Evolutionary conservation across 192 early-diverging fungal species (phyloP).

Genomic region (Dissophora ornata): DNA sequence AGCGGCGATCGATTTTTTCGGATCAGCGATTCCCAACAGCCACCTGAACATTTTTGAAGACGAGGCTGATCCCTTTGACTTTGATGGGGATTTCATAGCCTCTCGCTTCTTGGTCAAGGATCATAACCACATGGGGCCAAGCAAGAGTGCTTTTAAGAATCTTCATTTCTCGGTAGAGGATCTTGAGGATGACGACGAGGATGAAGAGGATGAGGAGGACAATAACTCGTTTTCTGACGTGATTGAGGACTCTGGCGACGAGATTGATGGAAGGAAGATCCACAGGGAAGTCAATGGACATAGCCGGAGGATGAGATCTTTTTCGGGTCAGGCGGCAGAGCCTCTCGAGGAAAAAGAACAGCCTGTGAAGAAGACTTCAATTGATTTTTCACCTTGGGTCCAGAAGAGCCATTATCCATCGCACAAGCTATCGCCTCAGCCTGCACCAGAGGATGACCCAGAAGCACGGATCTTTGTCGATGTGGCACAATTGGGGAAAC

Average conservation of each 20-base stretch:
- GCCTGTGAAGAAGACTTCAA: slow-evolving; percentile 18
- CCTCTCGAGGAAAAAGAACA: slow-evolving; percentile 12
- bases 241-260: slow-evolving; percentile 47
- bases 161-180: slow-evolving; percentile 51
- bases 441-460: slow-evolving; percentile 66
- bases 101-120: slow-evolving; percentile 41
- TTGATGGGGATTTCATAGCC: slow-evolving; percentile 42
- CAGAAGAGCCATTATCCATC: slow-evolving; percentile 52
- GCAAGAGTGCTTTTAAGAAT: slow-evolving; percentile 49
- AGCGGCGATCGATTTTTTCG: slow-evolving; percentile 24
- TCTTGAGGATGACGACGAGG: slow-evolving; percentile 44
- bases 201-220: slow-evolving; percentile 50
- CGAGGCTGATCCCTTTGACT: slow-evolving; percentile 33
- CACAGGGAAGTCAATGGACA: slow-evolving; percentile 26
- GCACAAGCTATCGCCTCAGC: slow-evolving; percentile 56
- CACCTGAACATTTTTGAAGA: slow-evolving; percentile 39
- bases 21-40: slow-evolving; percentile 27
- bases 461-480: slow-evolving; percentile 64
- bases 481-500: slow-evolving; percentile 58
- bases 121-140: slow-evolving; percentile 11
- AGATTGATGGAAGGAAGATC: slow-evolving; percentile 52
- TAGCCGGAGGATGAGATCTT: slow-evolving; percentile 14
- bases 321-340: slow-evolving; percentile 12
- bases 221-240: slow-evolving; percentile 50
- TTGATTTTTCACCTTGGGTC: slow-evolving; percentile 47